phyloP scores from a whole-genome alignment of 1,139 yeast species.

The Arxiozyma bovina region DNA sequence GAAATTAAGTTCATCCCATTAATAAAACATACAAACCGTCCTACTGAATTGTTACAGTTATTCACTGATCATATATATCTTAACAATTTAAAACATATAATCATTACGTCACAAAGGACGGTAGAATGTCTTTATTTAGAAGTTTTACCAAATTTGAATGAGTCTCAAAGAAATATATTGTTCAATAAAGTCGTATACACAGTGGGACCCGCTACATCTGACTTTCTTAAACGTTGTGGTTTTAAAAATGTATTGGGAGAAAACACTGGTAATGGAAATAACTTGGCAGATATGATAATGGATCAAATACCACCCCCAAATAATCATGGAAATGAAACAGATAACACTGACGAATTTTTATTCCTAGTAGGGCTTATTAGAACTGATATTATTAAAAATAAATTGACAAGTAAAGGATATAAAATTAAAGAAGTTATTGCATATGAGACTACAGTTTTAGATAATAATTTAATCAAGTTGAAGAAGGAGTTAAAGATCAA shows the following conservation, averaged over 20 bases:
- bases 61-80: conserved; percentile 40
- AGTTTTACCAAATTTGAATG: conserved; percentile 26
- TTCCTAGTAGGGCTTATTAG: conserved; percentile 84
- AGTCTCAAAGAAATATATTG: conserved; percentile 22
- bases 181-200: conserved; percentile 58
- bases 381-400: conserved; percentile 69
- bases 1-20: conserved; percentile 56
- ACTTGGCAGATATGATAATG: conserved; percentile 57
- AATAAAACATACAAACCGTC: conserved; percentile 51
- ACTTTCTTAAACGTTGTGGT: conserved; percentile 52
- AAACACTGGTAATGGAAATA: conserved; percentile 73
- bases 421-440: conserved; percentile 56
- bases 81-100: conserved; percentile 40
- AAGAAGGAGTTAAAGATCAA: conserved; percentile 10
- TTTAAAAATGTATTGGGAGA: conserved; percentile 64
- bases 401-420: conserved; percentile 40
- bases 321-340: conserved; percentile 6
- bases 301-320: conserved; percentile 29
- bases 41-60: conserved; percentile 36
- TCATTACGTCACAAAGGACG: conserved; percentile 89
- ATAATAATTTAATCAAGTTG: conserved; percentile 40
- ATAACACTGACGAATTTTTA: conserved; percentile 34
- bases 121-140: conserved; percentile 64
- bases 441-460: conserved; percentile 53
- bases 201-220: conserved; percentile 84